Evolutionary conservation across 345 rosid species (phyloP).

Genomic region (Euphorbia pulcherrima): DNA sequence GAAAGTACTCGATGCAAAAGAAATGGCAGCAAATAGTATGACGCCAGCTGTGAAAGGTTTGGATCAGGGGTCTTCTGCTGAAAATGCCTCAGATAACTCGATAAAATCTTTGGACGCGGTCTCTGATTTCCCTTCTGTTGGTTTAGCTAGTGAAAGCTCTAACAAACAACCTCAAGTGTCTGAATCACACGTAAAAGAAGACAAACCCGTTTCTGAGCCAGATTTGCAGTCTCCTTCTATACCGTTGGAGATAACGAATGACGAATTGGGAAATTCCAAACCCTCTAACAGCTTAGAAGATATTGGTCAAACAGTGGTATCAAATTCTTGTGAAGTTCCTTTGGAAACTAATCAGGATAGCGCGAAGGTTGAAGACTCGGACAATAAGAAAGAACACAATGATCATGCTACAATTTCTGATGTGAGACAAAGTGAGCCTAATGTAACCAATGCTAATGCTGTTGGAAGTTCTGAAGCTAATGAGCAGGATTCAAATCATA

Average conservation of each 20-base stretch:
- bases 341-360: conserved; percentile 13
- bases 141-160: conserved; percentile 24
- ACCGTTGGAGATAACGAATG: conserved; percentile 14
- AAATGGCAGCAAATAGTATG: conserved; percentile 21
- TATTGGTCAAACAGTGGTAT: conserved; percentile 15
- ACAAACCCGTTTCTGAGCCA: conserved; percentile 22
- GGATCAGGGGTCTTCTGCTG: conserved; percentile 29
- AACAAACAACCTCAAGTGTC: conserved; percentile 24
- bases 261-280: conserved; percentile 22
- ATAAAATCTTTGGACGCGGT: conserved; percentile 18
- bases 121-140: conserved; percentile 26
- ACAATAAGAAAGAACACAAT: conserved; percentile 15
- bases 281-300: conserved; percentile 21
- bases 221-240: conserved; percentile 23
- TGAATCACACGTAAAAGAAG: conserved; percentile 24
- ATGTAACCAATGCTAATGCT: conserved; percentile 21
- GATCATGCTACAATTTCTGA: conserved; percentile 16
- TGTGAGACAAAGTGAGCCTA: conserved; percentile 27
- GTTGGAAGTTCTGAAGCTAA: conserved; percentile 26
- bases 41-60: conserved; percentile 20
- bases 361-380: conserved; percentile 19
- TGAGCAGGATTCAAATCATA: conserved; percentile 9
- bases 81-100: conserved; percentile 20
- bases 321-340: conserved; percentile 29
- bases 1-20: conserved; percentile 27